Conservation (phyloP, 176 grass and related monocot species). For the Zea luxurians region DNA sequence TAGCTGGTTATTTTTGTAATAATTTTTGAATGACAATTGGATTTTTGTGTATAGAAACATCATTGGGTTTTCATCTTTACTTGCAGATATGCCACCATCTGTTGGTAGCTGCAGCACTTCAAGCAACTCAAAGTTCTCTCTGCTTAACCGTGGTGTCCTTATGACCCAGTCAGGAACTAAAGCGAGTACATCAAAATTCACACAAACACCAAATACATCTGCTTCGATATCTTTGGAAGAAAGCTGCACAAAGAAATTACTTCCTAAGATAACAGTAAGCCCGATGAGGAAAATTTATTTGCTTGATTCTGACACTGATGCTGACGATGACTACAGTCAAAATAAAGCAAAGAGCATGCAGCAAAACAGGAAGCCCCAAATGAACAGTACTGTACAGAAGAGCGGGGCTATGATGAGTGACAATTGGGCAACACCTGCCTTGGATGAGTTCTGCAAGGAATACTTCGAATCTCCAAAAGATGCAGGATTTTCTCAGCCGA, state of each 20-base stretch:
- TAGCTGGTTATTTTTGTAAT: background rate
- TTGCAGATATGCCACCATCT: slow-evolving; percentile 56
- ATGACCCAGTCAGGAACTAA: slow-evolving; percentile 56
- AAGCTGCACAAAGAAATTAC: slow-evolving; percentile 64
- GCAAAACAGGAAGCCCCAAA: slow-evolving; percentile 34
- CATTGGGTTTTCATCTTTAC: slow-evolving; percentile 26
- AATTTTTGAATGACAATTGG: background rate
- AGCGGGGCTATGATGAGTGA: slow-evolving; percentile 15
- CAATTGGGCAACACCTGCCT: slow-evolving; percentile 68
- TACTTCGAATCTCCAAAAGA: slow-evolving; percentile 66
- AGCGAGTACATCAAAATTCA: slow-evolving; percentile 42
- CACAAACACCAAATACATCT: slow-evolving; percentile 34
- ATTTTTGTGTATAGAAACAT: slow-evolving; percentile 25
- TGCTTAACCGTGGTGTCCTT: slow-evolving; percentile 48
- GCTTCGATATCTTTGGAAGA: slow-evolving; percentile 65
- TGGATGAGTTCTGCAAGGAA: slow-evolving; percentile 83
- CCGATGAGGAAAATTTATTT: slow-evolving; percentile 78
- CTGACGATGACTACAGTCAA: slow-evolving; percentile 49
- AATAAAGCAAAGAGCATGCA: slow-evolving; percentile 29
- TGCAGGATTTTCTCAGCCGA: slow-evolving; percentile 32
- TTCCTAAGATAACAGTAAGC: slow-evolving; percentile 62
- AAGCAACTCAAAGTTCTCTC: slow-evolving; percentile 62
- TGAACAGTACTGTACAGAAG: slow-evolving; percentile 28
- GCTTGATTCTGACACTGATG: slow-evolving; percentile 87
- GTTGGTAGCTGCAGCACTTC: slow-evolving; percentile 46